Evolutionary conservation across 352 stramenopile species (phyloP), one percentile per base, ranked within the genome.

Genomic region (Pythium rhizo-oryzae): DNA sequence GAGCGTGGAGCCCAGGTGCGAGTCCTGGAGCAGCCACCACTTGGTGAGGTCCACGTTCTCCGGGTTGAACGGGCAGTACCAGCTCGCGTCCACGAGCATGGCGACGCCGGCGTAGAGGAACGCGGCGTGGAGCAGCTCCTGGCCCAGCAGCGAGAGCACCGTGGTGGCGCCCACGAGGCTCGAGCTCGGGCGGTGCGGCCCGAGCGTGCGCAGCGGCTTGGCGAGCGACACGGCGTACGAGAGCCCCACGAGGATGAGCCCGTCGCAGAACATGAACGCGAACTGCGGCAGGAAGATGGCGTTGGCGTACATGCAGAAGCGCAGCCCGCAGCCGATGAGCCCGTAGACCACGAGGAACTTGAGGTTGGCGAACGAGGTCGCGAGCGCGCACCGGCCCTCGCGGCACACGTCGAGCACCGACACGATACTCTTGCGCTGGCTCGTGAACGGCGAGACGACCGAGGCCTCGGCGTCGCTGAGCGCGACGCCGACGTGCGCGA

Each of bases 321-420:
- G 81, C 28, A 92, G 69, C 9, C 82, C 76, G 28, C 74, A 86
- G 19, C 77, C 80, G 35, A 72, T 67, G 46, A 72, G 58, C 24
- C 91, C 91, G 69, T 97, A 97, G 63, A 96, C 85, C 51, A 97
- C 87, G 59, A 96, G 79, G 67, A 94, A 96, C 70, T 96, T 97
- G 68, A 97, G 85, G 19, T 78, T 83, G 15, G 76, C 80, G 41
- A 97, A 92, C 21, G 89, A 91, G 6, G 89, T 96, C 12, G 90
- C 79, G 44, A 98, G 60, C 59, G 85, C 86, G 79, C 89, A 96
- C 5, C 90, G 84, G 44, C 92, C 92, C 74, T 98, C 92, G 50
- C 78, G 83, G 15, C 92, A 85, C 37, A 98, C 69, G 68, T 96
- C 88, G 8, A 91, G 71, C 39, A 97, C 90, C 24, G 84, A 90